Percentiles rank a stretch among this genome's conserved stretches.
phyloP scores from a whole-genome alignment of 495 filamentous ascomycete species.

The Collariella sp. region DNA sequence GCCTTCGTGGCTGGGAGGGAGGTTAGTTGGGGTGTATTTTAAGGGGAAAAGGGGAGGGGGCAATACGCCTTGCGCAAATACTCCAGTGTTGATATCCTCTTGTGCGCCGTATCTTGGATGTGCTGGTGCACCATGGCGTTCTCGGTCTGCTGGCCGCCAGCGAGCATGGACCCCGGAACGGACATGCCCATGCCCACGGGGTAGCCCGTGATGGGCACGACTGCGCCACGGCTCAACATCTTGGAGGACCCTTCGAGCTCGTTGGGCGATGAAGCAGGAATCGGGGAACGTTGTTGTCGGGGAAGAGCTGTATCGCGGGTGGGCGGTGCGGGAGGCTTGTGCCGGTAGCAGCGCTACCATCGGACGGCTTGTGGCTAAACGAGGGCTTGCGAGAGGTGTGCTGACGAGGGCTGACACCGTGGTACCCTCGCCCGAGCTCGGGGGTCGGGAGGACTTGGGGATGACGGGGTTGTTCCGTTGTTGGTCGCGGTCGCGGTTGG shows the following conservation, averaged over 20 bases:
- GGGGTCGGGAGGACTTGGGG: conserved; percentile 27
- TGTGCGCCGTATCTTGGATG: conserved; percentile 80
- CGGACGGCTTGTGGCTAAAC: conserved; percentile 26
- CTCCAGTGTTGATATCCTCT: conserved; percentile 91
- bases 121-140: conserved; percentile 55
- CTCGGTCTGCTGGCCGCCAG: conserved; percentile 31
- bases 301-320: conserved; percentile 9
- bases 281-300: conserved; percentile 33
- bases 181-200: conserved; percentile 25
- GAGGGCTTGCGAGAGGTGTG: conserved; percentile 36
- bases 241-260: conserved; percentile 33
- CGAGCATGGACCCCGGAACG: conserved; percentile 22
- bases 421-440: conserved; percentile 30
- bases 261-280: conserved; percentile 29
- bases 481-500: conserved; percentile 4
- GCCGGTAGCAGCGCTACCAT: conserved; percentile 6
- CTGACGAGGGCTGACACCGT: conserved; percentile 16
- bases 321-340: neutral
- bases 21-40: conserved; percentile 4
- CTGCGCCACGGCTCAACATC: conserved; percentile 36
- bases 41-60: neutral
- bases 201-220: conserved; percentile 23
- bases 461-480: neutral
- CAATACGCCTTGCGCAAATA: conserved; percentile 83
- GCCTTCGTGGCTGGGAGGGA: conserved; percentile 65